phyloP scores from a whole-genome alignment of 331 rosid genomes.

The Dryas integrifolia region DNA sequence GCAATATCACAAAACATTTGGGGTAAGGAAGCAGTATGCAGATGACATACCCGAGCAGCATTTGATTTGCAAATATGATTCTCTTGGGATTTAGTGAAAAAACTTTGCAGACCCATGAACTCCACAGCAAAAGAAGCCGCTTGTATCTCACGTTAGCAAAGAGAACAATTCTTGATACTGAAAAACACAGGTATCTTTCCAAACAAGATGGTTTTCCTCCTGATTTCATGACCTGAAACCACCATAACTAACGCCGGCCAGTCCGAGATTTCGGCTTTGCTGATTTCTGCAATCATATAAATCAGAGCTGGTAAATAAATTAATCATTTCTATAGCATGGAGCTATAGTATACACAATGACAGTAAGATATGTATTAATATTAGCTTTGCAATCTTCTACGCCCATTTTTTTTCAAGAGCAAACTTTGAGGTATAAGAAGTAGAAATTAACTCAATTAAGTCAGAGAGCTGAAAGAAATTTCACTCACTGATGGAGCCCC shows the following conservation, averaged over 20 bases:
- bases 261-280: conserved; percentile 68
- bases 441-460: neutral
- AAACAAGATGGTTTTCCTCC: conserved; percentile 20
- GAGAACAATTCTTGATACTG: conserved; percentile 6
- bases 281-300: conserved; percentile 56
- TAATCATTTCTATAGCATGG: neutral
- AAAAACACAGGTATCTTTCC: conserved; percentile 12
- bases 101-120: neutral
- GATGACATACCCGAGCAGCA: conserved; percentile 23
- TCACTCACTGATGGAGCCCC: conserved; percentile 68
- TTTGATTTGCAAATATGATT: neutral
- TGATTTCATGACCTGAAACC: conserved; percentile 29
- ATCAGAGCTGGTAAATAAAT: neutral
- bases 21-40: conserved; percentile 18
- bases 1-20: conserved; percentile 8
- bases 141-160: conserved; percentile 8
- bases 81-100: neutral
- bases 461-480: conserved; percentile 20
- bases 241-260: conserved; percentile 55
- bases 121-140: conserved; percentile 1
- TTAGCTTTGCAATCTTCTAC: neutral
- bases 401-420: neutral
- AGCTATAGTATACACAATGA: neutral
- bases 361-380: neutral
- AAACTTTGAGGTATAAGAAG: neutral